Base-by-base conservation (phyloP, 2,329 filamentous ascomycete species). In the Aspergillus tamarii region DNA sequence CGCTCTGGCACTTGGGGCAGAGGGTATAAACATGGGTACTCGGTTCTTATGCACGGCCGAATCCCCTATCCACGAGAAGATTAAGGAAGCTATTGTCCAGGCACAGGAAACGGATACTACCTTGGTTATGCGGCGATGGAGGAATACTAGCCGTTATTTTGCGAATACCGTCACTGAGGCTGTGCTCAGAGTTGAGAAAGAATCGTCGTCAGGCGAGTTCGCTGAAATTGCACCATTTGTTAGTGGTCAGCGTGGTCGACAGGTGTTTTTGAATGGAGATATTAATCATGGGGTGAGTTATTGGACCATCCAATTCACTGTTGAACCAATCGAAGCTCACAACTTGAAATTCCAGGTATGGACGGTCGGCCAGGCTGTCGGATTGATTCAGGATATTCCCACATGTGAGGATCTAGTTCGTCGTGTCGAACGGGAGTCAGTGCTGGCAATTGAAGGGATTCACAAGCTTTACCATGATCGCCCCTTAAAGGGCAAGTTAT, bases 11-110 rank as follows among this genome's bases (percentile, higher is more conserved):
- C 86, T 99, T 14, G 95, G 95, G 41, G 95, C 95, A 0, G 92
- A 92, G 77, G 95, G 95, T 66, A 89, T 98, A 81, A 99, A 99
- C 82, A 99, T 99, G 95, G 95, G 95, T 62, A 99, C 95, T 11
- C 85, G 95, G 48, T 99, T 98, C 83, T 96, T 99, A 91, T 94
- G 91, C 82, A 98, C 95, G 0, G 84, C 94, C 53, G 95, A 98
- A 81, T 89, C 94, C 16, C 95, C 95, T 0, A 91, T 99, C 67
- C 95, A 99, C 81, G 77, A 88, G 56, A 96, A 96, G 70, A 93
- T 99, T 83, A 99, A 99, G 85, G 85, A 96, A 78, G 85, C 91
- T 69, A 99, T 99, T 73, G 93, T 97, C 57, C 85, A 88, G 60
- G 91, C 94, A 1, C 85, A 93, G 67, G 95, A 99, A 84, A 93